A percentile compares a stretch with the other conserved stretches of the same genome.
These are phyloP conservation scores for Caryopteris hybrid DNA, from an alignment of 305 asterid genomes.

Conservation along the genomic window DNA sequence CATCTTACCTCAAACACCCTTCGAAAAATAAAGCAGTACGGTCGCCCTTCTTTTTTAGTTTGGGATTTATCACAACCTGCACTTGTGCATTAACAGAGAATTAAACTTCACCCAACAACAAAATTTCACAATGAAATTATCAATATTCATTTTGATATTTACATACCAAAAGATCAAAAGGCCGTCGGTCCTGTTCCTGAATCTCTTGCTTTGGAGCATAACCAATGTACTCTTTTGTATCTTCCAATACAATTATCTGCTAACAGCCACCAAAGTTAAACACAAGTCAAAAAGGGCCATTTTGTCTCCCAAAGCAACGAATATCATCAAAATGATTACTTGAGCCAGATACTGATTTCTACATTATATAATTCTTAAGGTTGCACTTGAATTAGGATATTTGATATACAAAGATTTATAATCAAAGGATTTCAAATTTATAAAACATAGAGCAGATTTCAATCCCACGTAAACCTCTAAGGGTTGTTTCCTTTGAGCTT, in stretches of 20 bases:
- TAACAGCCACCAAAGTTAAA: neutral
- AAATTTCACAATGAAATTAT: neutral
- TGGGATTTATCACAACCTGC: constrained; percentile 90
- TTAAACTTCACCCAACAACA: constrained; percentile 5
- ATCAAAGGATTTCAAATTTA: too few species aligned
- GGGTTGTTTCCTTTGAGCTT: too few species aligned
- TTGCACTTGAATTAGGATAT: too few species aligned
- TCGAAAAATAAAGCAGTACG: constrained; percentile 78
- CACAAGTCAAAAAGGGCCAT: neutral
- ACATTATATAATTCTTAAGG: too few species aligned
- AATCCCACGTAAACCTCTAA: too few species aligned
- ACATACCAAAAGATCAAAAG: constrained; percentile 89
- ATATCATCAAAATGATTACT: neutral
- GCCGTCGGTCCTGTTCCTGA: constrained; percentile 63
- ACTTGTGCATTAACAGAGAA: constrained; percentile 3
- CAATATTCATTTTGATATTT: neutral
- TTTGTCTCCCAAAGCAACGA: neutral
- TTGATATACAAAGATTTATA: too few species aligned
- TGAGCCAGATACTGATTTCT: neutral
- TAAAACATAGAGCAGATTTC: too few species aligned
- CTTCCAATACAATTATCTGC: constrained; percentile 91
- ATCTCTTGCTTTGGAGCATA: constrained; percentile 59
- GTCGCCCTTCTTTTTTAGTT: constrained; percentile 57
- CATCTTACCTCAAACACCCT: constrained; percentile 82
- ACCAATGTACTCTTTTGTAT: constrained; percentile 62